A percentile compares a stretch with the other conserved stretches of the same genome.
phyloP scores from a whole-genome alignment of 441 rosid genomes.

The Lepidium campestre region DNA sequence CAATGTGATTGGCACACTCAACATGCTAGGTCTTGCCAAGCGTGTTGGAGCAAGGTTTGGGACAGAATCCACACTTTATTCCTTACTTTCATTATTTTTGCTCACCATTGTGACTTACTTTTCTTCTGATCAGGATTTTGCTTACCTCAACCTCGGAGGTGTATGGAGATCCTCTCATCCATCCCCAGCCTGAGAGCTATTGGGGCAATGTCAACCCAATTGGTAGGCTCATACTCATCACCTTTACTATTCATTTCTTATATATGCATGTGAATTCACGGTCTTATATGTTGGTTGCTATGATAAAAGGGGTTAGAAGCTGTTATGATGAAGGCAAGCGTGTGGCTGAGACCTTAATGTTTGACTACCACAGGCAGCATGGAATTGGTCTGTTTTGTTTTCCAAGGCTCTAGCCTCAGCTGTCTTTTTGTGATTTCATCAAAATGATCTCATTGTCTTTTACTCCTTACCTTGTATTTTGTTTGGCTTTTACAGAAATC shows the following conservation, averaged over 20 bases:
- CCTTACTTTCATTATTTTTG: not conserved
- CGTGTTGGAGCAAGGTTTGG: slow-evolving; percentile 78
- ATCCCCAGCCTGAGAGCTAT: slow-evolving; percentile 68
- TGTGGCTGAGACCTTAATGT: slow-evolving; percentile 81
- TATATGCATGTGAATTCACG: not conserved
- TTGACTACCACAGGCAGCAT: slow-evolving; percentile 82
- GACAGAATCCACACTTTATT: not conserved
- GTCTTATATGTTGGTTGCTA: not conserved
- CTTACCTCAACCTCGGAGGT: slow-evolving; percentile 78
- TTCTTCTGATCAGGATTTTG: slow-evolving; percentile 43
- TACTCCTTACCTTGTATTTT: not conserved
- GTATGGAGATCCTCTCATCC: slow-evolving; percentile 75
- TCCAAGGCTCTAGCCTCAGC: not conserved
- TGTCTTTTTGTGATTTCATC: not conserved
- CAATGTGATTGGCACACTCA: slow-evolving; percentile 73
- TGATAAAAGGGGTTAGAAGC: slow-evolving; percentile 49
- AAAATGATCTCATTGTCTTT: not conserved
- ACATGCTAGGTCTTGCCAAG: slow-evolving; percentile 82
- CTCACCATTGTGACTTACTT: not conserved
- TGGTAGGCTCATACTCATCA: slow-evolving; percentile 30
- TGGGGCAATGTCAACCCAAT: slow-evolving; percentile 85
- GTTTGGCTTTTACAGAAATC: slow-evolving; percentile 34
- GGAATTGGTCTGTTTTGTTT: slow-evolving; percentile 49
- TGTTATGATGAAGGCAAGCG: slow-evolving; percentile 81
- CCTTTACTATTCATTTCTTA: too few relatives aligned